Conservation (phyloP, 78 protist genomes). For the Dictyostelium intermedium region DNA sequence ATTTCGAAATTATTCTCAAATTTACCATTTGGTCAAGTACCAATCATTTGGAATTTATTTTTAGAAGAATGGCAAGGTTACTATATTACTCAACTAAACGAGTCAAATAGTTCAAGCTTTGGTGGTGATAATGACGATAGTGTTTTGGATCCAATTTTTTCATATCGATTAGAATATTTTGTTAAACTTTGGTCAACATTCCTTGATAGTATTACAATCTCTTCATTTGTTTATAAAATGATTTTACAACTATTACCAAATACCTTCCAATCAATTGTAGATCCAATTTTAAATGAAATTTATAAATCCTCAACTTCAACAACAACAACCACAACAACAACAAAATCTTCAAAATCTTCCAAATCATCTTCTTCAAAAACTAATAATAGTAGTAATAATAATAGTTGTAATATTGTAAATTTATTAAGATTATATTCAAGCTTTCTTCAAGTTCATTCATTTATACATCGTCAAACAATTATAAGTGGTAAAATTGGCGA, state of each 20-base stretch:
- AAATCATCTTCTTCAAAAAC: background rate
- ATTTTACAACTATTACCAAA: background rate
- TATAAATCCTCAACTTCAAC: background rate
- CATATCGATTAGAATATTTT: background rate
- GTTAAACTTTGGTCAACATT: background rate
- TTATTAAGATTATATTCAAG: conserved; percentile 31
- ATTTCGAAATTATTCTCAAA: background rate
- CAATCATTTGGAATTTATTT: conserved; percentile 47
- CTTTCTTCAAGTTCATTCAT: conserved; percentile 51
- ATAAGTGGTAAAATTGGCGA: conserved; percentile 6
- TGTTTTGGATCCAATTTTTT: background rate
- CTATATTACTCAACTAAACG: background rate
- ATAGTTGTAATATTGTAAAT: background rate
- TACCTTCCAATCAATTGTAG: background rate
- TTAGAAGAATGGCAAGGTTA: conserved; percentile 1
- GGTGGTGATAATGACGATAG: background rate
- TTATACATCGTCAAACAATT: conserved; percentile 34
- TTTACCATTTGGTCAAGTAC: conserved; percentile 74
- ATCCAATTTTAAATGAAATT: conserved; percentile 18
- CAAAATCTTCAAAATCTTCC: background rate
- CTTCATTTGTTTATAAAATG: conserved; percentile 11
- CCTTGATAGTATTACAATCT: background rate
- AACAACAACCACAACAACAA: background rate
- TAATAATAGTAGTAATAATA: background rate
- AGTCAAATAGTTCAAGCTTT: background rate